Conservation (phyloP, 768 basidiomycete species). For the Aureoboletus auriporus region DNA sequence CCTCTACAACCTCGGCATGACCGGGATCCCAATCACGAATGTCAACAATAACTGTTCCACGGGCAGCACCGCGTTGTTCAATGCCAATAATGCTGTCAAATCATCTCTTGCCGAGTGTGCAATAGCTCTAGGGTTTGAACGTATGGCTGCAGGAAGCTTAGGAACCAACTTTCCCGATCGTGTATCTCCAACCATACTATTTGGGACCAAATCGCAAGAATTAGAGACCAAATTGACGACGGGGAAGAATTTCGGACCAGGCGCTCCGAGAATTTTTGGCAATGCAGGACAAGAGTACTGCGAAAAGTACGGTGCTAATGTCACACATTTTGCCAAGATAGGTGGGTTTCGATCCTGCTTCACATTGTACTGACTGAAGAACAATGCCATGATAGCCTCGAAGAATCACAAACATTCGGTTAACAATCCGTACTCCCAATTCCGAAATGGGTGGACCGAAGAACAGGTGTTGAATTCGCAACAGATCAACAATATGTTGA, state of each 20-base stretch:
- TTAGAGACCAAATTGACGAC: conserved; percentile 41
- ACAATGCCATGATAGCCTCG: conserved; percentile 44
- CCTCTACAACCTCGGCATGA: conserved; percentile 79
- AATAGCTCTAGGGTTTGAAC: conserved; percentile 83
- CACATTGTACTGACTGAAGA: conserved; percentile 1
- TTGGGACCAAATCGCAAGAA: conserved; percentile 41
- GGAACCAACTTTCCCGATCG: conserved; percentile 60
- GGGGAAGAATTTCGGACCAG: conserved; percentile 65
- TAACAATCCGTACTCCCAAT: conserved; percentile 86
- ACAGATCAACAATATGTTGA: conserved; percentile 69
- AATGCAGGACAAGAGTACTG: conserved; percentile 77
- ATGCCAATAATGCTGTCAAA: conserved; percentile 69
- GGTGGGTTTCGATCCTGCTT: conserved; percentile 37
- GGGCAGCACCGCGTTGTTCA: conserved; percentile 72
- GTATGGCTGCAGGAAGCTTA: conserved; percentile 74
- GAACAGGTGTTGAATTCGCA: conserved; percentile 65
- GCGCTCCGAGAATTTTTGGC: conserved; percentile 69
- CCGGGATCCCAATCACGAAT: conserved; percentile 79
- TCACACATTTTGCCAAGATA: conserved; percentile 72
- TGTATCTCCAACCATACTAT: conserved; percentile 42
- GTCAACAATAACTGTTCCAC: conserved; percentile 89
- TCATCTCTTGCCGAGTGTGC: conserved; percentile 68
- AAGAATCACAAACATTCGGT: conserved; percentile 83
- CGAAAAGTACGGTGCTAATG: conserved; percentile 62
- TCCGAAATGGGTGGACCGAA: conserved; percentile 71